Evolutionary conservation across 1,139 yeast genomes (phyloP).

Genomic region (Blastobotrys illinoisensis): DNA sequence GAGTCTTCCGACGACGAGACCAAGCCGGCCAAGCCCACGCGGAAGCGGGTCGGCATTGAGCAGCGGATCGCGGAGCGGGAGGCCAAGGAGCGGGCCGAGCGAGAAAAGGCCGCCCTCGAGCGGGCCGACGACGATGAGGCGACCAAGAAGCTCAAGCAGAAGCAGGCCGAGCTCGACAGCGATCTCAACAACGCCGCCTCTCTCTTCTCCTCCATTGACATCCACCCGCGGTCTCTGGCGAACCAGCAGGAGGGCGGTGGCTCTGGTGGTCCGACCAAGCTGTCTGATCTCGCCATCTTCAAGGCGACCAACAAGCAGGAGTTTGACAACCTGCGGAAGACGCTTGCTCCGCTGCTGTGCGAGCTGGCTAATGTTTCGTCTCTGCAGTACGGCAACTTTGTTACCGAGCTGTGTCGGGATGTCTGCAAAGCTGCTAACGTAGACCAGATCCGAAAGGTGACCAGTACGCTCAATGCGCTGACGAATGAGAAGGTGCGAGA

Average conservation of each 20-base stretch:
- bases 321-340: slow-evolving; percentile 76
- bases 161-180: slow-evolving; percentile 71
- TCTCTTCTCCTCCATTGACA: slow-evolving; percentile 70
- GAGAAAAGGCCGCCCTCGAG: slow-evolving; percentile 34
- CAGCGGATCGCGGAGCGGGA: slow-evolving; percentile 36
- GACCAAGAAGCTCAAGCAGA: slow-evolving; percentile 62
- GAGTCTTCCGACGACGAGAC: slow-evolving; percentile 33
- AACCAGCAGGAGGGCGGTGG: slow-evolving; percentile 52
- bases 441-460: slow-evolving; percentile 80
- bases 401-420: slow-evolving; percentile 83
- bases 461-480: slow-evolving; percentile 75
- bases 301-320: slow-evolving; percentile 73
- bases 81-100: slow-evolving; percentile 34
- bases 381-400: slow-evolving; percentile 68
- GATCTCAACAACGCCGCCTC: slow-evolving; percentile 93
- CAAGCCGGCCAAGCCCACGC: slow-evolving; percentile 35
- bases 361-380: slow-evolving; percentile 49
- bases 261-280: slow-evolving; percentile 41
- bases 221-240: slow-evolving; percentile 44
- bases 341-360: slow-evolving; percentile 62
- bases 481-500: slow-evolving; percentile 83
- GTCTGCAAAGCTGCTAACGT: slow-evolving; percentile 71
- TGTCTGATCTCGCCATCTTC: slow-evolving; percentile 49
- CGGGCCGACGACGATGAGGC: slow-evolving; percentile 41
- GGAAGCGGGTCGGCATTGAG: slow-evolving; percentile 33